These are phyloP conservation scores for Rhodotorula sp. DNA, from an alignment of 1,284 basidiomycete genomes.

Conservation along the genomic window DNA sequence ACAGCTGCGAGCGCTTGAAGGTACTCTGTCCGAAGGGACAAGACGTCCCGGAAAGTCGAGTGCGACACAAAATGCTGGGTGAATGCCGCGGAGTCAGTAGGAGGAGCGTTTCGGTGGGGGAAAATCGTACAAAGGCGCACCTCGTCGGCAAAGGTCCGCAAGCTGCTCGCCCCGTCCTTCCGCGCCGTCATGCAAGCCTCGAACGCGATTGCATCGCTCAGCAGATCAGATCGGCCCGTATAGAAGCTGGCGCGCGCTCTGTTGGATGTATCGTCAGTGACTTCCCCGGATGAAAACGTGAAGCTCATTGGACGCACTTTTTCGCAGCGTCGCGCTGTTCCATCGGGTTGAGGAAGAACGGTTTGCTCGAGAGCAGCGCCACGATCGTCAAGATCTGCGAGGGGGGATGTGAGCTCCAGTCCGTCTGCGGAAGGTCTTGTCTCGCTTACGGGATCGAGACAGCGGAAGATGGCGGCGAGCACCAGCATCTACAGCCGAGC, in stretches of 20 bases:
- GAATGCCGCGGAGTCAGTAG: background rate
- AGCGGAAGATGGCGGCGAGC: slow-evolving; percentile 73
- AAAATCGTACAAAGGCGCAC: slow-evolving; percentile 50
- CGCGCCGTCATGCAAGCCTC: slow-evolving; percentile 63
- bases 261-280: slow-evolving; percentile 4
- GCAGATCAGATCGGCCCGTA: slow-evolving; percentile 74
- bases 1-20: slow-evolving; percentile 67
- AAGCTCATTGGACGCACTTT: slow-evolving; percentile 53
- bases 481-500: slow-evolving; percentile 67
- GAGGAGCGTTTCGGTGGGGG: background rate
- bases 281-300: background rate
- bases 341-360: slow-evolving; percentile 75
- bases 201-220: slow-evolving; percentile 78
- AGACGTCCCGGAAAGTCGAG: slow-evolving; percentile 75
- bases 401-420: slow-evolving; percentile 45
- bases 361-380: slow-evolving; percentile 80
- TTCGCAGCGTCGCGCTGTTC: slow-evolving; percentile 78
- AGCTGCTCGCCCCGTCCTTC: slow-evolving; percentile 56
- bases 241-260: slow-evolving; percentile 70
- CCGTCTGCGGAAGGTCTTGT: slow-evolving; percentile 11
- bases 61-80: slow-evolving; percentile 75
- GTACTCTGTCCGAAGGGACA: slow-evolving; percentile 74
- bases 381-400: slow-evolving; percentile 66
- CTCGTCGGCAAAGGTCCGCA: slow-evolving; percentile 69
- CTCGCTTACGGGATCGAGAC: slow-evolving; percentile 56